Conservation (phyloP, 2,329 filamentous ascomycete species). For the Phyllosticta citribraziliensis region DNA sequence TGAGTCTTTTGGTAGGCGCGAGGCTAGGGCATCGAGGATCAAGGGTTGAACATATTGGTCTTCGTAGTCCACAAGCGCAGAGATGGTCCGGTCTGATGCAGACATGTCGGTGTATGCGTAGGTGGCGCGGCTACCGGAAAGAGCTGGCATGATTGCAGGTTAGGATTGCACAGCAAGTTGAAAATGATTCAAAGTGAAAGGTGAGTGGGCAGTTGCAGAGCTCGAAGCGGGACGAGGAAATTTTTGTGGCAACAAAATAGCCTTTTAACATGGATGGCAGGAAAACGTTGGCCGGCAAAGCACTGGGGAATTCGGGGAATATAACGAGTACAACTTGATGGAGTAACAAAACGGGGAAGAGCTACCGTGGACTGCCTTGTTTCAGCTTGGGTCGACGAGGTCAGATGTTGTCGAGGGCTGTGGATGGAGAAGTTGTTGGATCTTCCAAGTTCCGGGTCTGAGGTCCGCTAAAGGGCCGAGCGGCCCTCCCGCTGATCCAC, state of each 20-base stretch:
- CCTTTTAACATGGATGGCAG: neutral
- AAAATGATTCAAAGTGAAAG: neutral
- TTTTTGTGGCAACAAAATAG: neutral
- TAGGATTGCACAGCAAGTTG: neutral
- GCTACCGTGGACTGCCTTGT: neutral
- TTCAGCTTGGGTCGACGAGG: neutral
- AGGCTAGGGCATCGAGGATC: slow-evolving; percentile 61
- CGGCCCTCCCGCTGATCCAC: neutral
- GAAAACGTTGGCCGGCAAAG: neutral
- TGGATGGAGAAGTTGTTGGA: neutral
- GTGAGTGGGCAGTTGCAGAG: neutral
- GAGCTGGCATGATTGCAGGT: neutral
- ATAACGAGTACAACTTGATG: neutral
- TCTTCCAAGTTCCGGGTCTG: neutral
- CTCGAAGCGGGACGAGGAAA: neutral
- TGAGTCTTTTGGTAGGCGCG: slow-evolving; percentile 45
- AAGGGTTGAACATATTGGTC: slow-evolving; percentile 84
- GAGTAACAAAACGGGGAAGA: neutral
- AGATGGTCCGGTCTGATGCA: slow-evolving; percentile 29
- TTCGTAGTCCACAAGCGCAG: slow-evolving; percentile 74
- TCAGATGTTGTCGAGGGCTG: neutral
- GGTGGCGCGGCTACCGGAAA: neutral
- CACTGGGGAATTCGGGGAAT: neutral
- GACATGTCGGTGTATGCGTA: slow-evolving; percentile 5
- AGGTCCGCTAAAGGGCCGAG: neutral